Conservation (phyloP, 768 basidiomycete species). For the Megacollybia marginata region DNA sequence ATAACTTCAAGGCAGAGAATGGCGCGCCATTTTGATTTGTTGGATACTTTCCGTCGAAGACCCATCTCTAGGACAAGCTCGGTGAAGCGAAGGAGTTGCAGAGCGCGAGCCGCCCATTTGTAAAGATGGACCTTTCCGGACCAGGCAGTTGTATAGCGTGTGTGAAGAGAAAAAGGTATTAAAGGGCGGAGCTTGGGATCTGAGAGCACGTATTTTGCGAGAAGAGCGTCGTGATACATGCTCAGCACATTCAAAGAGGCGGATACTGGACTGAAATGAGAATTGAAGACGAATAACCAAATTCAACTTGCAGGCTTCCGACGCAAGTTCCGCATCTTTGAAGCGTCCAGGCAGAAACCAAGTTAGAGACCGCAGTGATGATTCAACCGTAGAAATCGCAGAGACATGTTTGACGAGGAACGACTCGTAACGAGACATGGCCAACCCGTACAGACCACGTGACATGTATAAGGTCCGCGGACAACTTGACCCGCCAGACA, state of each 20-base stretch:
- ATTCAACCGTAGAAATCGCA: slow-evolving; percentile 84
- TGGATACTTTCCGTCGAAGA: slow-evolving; percentile 61
- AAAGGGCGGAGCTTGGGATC: slow-evolving; percentile 70
- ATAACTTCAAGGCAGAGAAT: slow-evolving; percentile 72
- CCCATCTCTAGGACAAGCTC: slow-evolving; percentile 91
- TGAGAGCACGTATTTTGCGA: slow-evolving; percentile 54
- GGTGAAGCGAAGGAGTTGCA: slow-evolving; percentile 73
- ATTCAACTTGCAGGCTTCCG: slow-evolving; percentile 67
- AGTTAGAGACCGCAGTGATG: slow-evolving; percentile 79
- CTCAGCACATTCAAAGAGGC: slow-evolving; percentile 81
- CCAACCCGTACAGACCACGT: slow-evolving; percentile 3
- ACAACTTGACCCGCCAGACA: slow-evolving; percentile 64
- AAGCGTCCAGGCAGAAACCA: slow-evolving; percentile 97
- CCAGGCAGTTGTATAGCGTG: slow-evolving; percentile 89
- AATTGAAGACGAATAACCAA: slow-evolving; percentile 4
- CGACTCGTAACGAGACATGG: slow-evolving; percentile 74
- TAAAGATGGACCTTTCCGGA: slow-evolving; percentile 61
- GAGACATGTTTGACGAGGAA: slow-evolving; percentile 82
- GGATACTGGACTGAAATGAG: slow-evolving; percentile 51
- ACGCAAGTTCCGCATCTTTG: slow-evolving; percentile 94
- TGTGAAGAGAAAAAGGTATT: slow-evolving; percentile 69
- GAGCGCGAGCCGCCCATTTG: slow-evolving; percentile 67
- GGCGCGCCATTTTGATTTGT: slow-evolving; percentile 63
- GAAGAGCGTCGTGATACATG: slow-evolving; percentile 93
- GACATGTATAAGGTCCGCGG: slow-evolving; percentile 31